Evolutionary conservation across 2,329 filamentous ascomycete species (phyloP).

Genomic region (Ophiostoma sp.): DNA sequence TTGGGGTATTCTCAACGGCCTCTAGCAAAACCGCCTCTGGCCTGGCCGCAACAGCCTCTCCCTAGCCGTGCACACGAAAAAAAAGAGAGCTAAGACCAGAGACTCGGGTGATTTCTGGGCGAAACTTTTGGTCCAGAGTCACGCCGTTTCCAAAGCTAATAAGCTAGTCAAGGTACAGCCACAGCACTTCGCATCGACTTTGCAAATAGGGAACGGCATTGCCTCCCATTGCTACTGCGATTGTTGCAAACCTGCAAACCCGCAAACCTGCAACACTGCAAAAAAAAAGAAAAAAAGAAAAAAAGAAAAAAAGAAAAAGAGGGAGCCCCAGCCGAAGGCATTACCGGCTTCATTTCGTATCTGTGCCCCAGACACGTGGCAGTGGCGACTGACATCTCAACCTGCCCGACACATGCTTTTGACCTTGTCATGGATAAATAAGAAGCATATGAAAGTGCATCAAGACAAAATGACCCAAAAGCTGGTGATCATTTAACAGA

Average conservation of each 20-base stretch:
- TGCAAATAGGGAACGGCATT: constrained; percentile 5
- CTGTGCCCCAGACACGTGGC: constrained; percentile 4
- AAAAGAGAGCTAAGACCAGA: neutral
- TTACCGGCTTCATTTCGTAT: neutral
- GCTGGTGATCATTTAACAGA: neutral
- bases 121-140: neutral
- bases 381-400: constrained; percentile 14
- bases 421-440: constrained; percentile 16
- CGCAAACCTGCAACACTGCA: neutral
- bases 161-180: neutral
- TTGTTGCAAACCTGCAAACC: neutral
- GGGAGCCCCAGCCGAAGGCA: constrained; percentile 4
- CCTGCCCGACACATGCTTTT: neutral
- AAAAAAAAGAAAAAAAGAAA: constrained; percentile 1
- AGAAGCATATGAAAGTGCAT: constrained; percentile 9
- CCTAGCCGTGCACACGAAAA: neutral
- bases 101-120: neutral
- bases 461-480: neutral
- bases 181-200: constrained; percentile 2
- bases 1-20: neutral
- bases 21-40: neutral
- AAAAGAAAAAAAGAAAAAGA: neutral
- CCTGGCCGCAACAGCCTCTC: neutral
- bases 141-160: constrained; percentile 3
- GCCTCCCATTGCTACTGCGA: constrained; percentile 7